Percentiles rank a stretch among this genome's conserved stretches.
These are phyloP conservation scores for Trichoderma guizhouense DNA, from an alignment of 2,329 filamentous ascomycete genomes.

Conservation along the genomic window DNA sequence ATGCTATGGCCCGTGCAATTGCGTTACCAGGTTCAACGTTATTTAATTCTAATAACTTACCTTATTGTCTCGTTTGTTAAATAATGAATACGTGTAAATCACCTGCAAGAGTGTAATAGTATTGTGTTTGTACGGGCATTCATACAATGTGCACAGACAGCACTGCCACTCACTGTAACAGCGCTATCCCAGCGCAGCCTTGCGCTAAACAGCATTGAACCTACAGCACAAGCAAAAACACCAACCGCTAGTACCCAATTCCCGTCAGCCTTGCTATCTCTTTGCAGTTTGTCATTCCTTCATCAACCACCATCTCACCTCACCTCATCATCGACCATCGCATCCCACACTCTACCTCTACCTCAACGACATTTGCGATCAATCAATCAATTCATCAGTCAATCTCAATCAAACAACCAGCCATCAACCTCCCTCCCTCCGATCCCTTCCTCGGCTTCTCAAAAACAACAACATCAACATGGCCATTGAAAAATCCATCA, in stretches of 20 bases:
- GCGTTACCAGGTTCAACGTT: neutral
- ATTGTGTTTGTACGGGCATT: neutral
- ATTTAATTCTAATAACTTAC: neutral
- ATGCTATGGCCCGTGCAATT: neutral
- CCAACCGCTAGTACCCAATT: neutral
- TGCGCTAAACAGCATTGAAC: neutral
- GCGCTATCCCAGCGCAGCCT: neutral
- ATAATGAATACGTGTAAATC: neutral
- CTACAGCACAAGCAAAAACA: neutral
- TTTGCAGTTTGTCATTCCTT: neutral
- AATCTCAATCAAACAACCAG: neutral
- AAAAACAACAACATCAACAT: slow-evolving; percentile 26
- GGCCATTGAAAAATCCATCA: slow-evolving; percentile 40
- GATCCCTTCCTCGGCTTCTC: too few species aligned
- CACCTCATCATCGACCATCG: neutral
- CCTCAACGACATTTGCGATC: neutral
- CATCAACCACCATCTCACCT: neutral
- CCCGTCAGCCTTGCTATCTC: neutral
- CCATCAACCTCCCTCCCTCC: neutral
- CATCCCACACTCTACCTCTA: neutral
- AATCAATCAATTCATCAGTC: neutral
- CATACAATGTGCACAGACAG: neutral
- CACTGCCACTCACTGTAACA: neutral
- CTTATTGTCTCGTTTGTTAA: neutral
- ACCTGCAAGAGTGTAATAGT: neutral